These are phyloP conservation scores for Eruca vesicaria DNA, from an alignment of 441 rosid species.

Conservation along the genomic window DNA sequence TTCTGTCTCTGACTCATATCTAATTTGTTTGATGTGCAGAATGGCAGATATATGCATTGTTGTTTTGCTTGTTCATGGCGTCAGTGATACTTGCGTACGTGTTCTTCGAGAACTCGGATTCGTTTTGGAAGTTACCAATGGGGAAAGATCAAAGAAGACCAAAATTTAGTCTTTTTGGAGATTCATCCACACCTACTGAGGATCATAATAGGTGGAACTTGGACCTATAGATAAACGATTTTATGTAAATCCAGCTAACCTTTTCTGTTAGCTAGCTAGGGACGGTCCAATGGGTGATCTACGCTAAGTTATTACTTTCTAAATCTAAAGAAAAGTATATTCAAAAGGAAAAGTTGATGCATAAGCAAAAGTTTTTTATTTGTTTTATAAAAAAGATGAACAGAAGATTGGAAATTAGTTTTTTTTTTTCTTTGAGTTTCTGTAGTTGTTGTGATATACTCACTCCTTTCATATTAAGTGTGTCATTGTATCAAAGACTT, in stretches of 20 bases:
- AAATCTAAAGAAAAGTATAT: no score
- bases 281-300: no score
- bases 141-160: constrained; percentile 60
- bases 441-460: no score
- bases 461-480: no score
- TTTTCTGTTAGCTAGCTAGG: no score
- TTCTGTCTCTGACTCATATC: neutral
- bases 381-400: no score
- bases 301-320: no score
- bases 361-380: no score
- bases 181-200: constrained; percentile 53
- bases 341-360: no score
- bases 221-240: constrained; percentile 55
- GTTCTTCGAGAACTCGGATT: constrained; percentile 84
- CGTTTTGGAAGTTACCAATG: constrained; percentile 78
- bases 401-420: no score
- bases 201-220: constrained; percentile 52
- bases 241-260: constrained; percentile 11
- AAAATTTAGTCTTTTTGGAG: constrained; percentile 60
- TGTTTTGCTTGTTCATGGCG: constrained; percentile 76
- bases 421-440: no score
- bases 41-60: constrained; percentile 88
- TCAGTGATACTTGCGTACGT: constrained; percentile 77
- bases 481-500: no score
- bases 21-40: constrained; percentile 43